Percentiles rank a stretch among this genome's conserved stretches.
These are phyloP conservation scores for Rhodotorula taiwanensis DNA, from an alignment of 768 basidiomycete species.

Conservation along the genomic window DNA sequence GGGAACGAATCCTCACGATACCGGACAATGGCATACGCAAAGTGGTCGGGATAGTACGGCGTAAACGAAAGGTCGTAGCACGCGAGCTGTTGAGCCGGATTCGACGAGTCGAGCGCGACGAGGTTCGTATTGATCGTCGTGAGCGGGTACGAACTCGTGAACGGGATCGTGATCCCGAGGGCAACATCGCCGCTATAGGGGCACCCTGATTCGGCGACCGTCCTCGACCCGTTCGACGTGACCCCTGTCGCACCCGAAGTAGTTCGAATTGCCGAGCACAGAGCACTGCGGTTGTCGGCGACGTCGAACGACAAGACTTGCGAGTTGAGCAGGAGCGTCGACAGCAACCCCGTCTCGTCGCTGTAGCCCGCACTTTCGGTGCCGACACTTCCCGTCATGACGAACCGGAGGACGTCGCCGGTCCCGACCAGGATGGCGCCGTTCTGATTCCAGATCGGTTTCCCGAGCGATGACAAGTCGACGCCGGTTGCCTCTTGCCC, in stretches of 20 bases:
- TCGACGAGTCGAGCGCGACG: constrained; percentile 73
- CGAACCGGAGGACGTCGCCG: constrained; percentile 30
- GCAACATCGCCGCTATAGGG: constrained; percentile 78
- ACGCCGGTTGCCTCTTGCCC: constrained; percentile 21
- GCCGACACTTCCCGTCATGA: constrained; percentile 17
- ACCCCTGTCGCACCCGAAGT: constrained; percentile 43
- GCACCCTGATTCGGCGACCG: constrained; percentile 54
- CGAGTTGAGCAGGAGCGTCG: constrained; percentile 45
- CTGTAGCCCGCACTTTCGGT: constrained; percentile 22
- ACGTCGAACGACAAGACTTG: constrained; percentile 70
- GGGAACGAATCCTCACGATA: constrained; percentile 5
- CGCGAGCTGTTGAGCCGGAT: constrained; percentile 64
- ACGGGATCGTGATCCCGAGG: constrained; percentile 62
- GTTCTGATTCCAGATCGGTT: constrained; percentile 9
- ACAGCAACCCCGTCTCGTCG: constrained; percentile 22
- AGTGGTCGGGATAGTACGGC: constrained; percentile 49
- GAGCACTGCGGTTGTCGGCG: constrained; percentile 61
- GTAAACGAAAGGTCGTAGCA: constrained; percentile 75
- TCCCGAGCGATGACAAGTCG: neutral
- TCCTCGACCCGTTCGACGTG: constrained; percentile 43
- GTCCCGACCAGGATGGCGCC: constrained; percentile 13
- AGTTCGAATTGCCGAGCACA: constrained; percentile 65
- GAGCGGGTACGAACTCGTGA: constrained; percentile 59
- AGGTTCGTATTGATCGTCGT: constrained; percentile 78
- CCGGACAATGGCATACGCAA: constrained; percentile 50